Evolutionary conservation across 1,284 basidiomycete species (phyloP).

Genomic region (Thecaphora thlaspeos): DNA sequence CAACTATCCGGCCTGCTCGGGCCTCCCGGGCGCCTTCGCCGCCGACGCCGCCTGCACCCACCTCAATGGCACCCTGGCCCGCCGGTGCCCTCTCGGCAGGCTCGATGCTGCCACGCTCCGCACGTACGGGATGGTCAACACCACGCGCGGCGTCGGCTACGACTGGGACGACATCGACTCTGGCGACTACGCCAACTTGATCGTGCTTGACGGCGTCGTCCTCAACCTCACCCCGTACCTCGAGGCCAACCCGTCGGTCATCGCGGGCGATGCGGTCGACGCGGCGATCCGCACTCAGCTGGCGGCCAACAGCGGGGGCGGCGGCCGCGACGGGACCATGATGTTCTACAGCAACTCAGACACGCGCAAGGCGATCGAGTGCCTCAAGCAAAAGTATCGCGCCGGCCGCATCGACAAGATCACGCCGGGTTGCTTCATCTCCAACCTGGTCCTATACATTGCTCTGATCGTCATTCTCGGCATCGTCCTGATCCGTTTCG

Average conservation of each 20-base stretch:
- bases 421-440: slow-evolving; percentile 92
- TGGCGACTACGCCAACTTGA: slow-evolving; percentile 72
- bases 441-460: slow-evolving; percentile 87
- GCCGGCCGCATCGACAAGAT: slow-evolving; percentile 93
- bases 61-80: slow-evolving; percentile 53
- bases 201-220: slow-evolving; percentile 89
- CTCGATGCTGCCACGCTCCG: slow-evolving; percentile 29
- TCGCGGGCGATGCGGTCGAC: slow-evolving; percentile 74
- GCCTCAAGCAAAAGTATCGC: slow-evolving; percentile 79
- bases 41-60: slow-evolving; percentile 69
- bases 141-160: slow-evolving; percentile 57
- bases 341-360: slow-evolving; percentile 85
- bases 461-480: slow-evolving; percentile 97
- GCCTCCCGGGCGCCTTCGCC: slow-evolving; percentile 64
- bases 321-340: slow-evolving; percentile 71
- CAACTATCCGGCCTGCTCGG: slow-evolving; percentile 64
- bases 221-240: slow-evolving; percentile 81
- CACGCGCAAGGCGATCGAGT: slow-evolving; percentile 70
- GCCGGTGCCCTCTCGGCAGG: slow-evolving; percentile 63
- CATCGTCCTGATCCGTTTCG: slow-evolving; percentile 90
- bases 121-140: slow-evolving; percentile 23
- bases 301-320: slow-evolving; percentile 75
- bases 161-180: slow-evolving; percentile 82
- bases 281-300: slow-evolving; percentile 81
- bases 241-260: slow-evolving; percentile 75